These are phyloP conservation scores for Dacryopinax primogenitus DNA, from an alignment of 768 basidiomycete species.

Conservation along the genomic window DNA sequence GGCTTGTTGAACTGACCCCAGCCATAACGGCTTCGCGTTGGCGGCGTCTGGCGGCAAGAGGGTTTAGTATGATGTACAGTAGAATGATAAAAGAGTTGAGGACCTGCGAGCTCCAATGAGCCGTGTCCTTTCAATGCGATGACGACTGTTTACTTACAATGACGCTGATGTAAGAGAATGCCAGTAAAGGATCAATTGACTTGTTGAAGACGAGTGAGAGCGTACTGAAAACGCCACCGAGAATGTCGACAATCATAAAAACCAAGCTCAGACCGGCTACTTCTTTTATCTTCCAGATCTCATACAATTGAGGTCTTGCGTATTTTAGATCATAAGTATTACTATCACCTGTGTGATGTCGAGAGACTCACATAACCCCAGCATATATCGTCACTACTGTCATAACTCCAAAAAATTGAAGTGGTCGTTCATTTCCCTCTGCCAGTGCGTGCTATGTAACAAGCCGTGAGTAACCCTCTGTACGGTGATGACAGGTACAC, in stretches of 20 bases:
- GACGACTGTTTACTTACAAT: neutral
- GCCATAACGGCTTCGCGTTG: neutral
- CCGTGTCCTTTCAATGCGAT: neutral
- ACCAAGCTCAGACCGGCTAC: conserved; percentile 55
- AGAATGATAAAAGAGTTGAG: neutral
- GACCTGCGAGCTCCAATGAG: neutral
- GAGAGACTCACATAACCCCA: conserved; percentile 32
- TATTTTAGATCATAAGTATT: neutral
- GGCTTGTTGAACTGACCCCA: too few species aligned
- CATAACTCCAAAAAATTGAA: conserved; percentile 49
- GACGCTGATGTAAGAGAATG: conserved; percentile 32
- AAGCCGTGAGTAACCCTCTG: neutral
- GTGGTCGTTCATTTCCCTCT: conserved; percentile 28
- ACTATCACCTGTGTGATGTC: neutral
- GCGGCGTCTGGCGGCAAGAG: neutral
- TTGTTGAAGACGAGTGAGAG: conserved; percentile 53
- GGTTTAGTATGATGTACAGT: neutral
- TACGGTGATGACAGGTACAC: conserved; percentile 21
- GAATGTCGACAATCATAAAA: conserved; percentile 57
- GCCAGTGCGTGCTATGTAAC: neutral
- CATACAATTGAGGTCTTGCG: conserved; percentile 52
- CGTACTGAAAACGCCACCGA: conserved; percentile 58
- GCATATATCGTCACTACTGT: conserved; percentile 44
- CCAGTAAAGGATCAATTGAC: conserved; percentile 50
- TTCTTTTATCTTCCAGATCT: conserved; percentile 47